phyloP scores from a whole-genome alignment of 208 protist species.

The Wallacemonas collosoma region DNA sequence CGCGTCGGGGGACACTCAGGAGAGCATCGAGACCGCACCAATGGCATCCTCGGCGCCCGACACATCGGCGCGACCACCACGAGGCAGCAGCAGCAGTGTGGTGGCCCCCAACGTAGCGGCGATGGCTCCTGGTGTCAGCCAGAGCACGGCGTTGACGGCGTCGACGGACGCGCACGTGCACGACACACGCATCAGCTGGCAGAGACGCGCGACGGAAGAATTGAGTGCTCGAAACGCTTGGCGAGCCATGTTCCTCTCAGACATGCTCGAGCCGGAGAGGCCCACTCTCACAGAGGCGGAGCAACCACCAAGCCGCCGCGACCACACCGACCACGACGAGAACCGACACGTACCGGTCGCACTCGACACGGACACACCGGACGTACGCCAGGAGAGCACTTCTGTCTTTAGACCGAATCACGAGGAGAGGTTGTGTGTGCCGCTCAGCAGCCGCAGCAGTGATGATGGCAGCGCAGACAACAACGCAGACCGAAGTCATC shows the following conservation, averaged over 20 bases:
- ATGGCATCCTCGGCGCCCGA: not conserved
- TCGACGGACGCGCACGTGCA: not conserved
- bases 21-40: too few relatives aligned
- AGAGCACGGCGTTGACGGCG: not conserved
- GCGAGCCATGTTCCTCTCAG: not conserved
- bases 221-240: not conserved
- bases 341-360: not conserved
- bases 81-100: too few relatives aligned
- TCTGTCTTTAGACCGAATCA: not conserved
- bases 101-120: not conserved
- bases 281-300: not conserved
- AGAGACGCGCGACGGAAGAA: constrained; percentile 6
- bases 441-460: not conserved
- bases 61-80: not conserved
- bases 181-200: not conserved
- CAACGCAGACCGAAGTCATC: not conserved
- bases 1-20: too few relatives aligned
- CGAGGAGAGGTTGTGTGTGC: not conserved
- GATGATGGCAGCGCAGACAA: not conserved
- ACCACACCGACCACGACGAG: too few relatives aligned
- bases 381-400: not conserved
- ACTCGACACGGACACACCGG: not conserved
- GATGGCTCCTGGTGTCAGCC: not conserved
- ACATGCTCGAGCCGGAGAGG: not conserved
- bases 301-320: not conserved